A percentile compares a stretch with the other conserved stretches of the same genome.
These are phyloP conservation scores for Hyphodiscus hymeniophilus DNA, from an alignment of 495 filamentous ascomycete species.

Conservation along the genomic window DNA sequence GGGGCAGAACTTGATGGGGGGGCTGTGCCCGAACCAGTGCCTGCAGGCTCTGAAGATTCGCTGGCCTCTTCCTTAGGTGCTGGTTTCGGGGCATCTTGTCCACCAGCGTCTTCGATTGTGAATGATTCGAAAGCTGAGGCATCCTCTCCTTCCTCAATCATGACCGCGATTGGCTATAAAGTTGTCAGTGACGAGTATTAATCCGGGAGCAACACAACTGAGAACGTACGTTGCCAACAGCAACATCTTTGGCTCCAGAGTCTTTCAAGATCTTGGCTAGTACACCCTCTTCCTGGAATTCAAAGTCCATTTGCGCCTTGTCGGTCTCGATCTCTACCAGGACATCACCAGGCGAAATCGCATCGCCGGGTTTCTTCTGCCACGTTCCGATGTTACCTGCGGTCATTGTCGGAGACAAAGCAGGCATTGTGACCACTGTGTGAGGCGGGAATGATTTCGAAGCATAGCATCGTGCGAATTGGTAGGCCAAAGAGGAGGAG, in stretches of 20 bases:
- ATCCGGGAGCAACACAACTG: constrained; percentile 13
- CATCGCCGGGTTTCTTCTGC: constrained; percentile 94
- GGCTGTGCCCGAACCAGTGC: constrained; percentile 45
- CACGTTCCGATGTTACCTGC: constrained; percentile 93
- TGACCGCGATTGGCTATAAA: constrained; percentile 82
- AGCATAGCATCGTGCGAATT: constrained; percentile 49
- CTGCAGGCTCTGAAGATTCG: constrained; percentile 48
- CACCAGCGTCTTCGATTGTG: constrained; percentile 82
- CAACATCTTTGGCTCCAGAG: constrained; percentile 85
- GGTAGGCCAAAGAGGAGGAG: constrained; percentile 31
- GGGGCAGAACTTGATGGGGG: constrained; percentile 50
- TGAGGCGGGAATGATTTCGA: constrained; percentile 71
- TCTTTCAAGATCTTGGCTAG: constrained; percentile 94
- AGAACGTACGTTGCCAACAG: constrained; percentile 83
- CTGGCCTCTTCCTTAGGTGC: constrained; percentile 58
- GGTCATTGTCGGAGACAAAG: constrained; percentile 95
- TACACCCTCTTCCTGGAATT: constrained; percentile 97
- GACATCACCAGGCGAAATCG: constrained; percentile 87
- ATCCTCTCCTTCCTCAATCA: constrained; percentile 86
- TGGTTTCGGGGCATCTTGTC: constrained; percentile 53
- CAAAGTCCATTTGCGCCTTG: constrained; percentile 99
- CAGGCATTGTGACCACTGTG: constrained; percentile 94
- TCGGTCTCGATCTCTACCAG: constrained; percentile 99
- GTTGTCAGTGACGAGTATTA: constrained; percentile 28
- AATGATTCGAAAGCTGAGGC: constrained; percentile 82